phyloP scores from a whole-genome alignment of 164 flowering plant genomes.

The Vitis amurensis region DNA sequence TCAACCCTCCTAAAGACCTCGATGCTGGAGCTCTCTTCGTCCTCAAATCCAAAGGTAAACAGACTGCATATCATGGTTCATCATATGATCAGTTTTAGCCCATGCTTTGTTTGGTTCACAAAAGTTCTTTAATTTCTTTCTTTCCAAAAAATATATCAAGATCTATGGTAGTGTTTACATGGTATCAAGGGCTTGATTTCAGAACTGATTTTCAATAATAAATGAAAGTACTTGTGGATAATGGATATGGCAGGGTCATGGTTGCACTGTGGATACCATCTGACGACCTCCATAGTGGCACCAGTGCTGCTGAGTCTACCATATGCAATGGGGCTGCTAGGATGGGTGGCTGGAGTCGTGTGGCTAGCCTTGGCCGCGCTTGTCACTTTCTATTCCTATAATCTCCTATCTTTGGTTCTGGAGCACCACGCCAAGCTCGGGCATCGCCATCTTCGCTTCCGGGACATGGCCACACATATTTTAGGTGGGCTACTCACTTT shows the following conservation, averaged over 20 bases:
- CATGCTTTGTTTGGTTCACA: no score
- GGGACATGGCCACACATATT: conserved; percentile 48
- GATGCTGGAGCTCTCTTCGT: conserved; percentile 50
- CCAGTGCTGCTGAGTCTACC: conserved; percentile 50
- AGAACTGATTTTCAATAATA: conserved; percentile 9
- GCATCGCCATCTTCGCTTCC: conserved; percentile 42
- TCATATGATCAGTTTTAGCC: neutral
- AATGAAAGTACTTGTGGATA: no score
- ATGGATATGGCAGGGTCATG: conserved; percentile 35
- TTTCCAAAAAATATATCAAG: neutral
- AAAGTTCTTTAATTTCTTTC: neutral
- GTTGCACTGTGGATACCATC: conserved; percentile 58
- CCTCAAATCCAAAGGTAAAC: conserved; percentile 35
- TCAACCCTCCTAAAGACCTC: conserved; percentile 16
- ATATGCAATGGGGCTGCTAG: conserved; percentile 34
- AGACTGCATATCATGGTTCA: no score
- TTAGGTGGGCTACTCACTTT: no score
- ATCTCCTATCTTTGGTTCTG: conserved; percentile 42
- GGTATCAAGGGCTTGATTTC: no score
- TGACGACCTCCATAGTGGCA: conserved; percentile 51
- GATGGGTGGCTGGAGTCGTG: conserved; percentile 40
- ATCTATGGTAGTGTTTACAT: no score
- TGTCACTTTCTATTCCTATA: conserved; percentile 52
- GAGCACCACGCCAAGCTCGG: conserved; percentile 49
- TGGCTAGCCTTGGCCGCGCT: conserved; percentile 21